Conservation (phyloP, 2,329 filamentous ascomycete genomes). For the Colletotrichum nymphaeae region DNA sequence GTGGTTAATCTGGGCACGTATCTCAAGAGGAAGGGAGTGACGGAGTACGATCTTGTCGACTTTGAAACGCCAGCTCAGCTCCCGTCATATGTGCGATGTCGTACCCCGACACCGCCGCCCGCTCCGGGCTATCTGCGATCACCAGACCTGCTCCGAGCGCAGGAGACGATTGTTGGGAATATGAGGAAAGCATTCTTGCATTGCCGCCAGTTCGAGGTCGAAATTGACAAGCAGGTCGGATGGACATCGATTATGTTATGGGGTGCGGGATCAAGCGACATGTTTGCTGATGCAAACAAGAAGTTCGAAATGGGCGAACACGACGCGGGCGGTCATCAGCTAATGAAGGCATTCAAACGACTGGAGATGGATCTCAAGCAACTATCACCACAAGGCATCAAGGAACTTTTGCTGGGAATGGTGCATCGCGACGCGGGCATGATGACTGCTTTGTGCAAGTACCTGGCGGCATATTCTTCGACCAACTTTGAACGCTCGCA, state of each 20-base stretch:
- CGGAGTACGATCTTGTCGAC: slow-evolving; percentile 63
- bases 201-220: slow-evolving; percentile 55
- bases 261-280: slow-evolving; percentile 56
- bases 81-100: slow-evolving; percentile 56
- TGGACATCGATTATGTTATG: slow-evolving; percentile 56
- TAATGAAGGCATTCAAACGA: slow-evolving; percentile 56
- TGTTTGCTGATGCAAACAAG: slow-evolving; percentile 56
- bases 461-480: slow-evolving; percentile 55
- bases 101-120: slow-evolving; percentile 57
- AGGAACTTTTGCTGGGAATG: slow-evolving; percentile 56
- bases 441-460: slow-evolving; percentile 59
- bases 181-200: slow-evolving; percentile 58
- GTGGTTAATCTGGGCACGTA: slow-evolving; percentile 64
- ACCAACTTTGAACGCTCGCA: slow-evolving; percentile 56
- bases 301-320: slow-evolving; percentile 53
- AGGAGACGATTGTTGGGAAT: slow-evolving; percentile 56
- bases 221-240: slow-evolving; percentile 49
- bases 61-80: slow-evolving; percentile 56
- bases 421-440: slow-evolving; percentile 56
- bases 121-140: slow-evolving; percentile 54
- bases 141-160: slow-evolving; percentile 55
- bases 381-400: slow-evolving; percentile 55
- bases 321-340: slow-evolving; percentile 51
- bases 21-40: slow-evolving; percentile 63
- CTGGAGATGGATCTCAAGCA: slow-evolving; percentile 56